These are phyloP conservation scores for Fusarium armeniacum DNA, from an alignment of 2,329 filamentous ascomycete genomes.

Conservation along the genomic window DNA sequence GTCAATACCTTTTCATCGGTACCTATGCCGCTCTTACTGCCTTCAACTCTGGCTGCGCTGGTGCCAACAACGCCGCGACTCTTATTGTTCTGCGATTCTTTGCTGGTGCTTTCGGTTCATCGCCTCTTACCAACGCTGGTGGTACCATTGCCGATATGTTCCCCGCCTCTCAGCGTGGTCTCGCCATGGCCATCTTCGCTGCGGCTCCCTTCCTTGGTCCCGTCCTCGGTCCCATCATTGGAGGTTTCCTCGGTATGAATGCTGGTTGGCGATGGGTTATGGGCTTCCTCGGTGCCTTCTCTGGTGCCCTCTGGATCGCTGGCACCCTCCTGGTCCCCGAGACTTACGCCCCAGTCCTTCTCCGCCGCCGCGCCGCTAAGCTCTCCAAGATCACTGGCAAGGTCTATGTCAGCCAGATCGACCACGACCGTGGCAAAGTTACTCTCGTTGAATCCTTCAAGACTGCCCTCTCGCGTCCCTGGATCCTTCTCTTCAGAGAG, in stretches of 20 bases:
- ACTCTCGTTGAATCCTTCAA: constrained; percentile 63
- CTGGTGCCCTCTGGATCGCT: constrained; percentile 73
- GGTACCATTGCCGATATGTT: constrained; percentile 85
- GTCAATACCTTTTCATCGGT: constrained; percentile 68
- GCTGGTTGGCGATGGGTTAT: constrained; percentile 86
- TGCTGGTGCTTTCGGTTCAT: constrained; percentile 83
- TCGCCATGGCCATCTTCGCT: constrained; percentile 85
- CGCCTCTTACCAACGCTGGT: constrained; percentile 57
- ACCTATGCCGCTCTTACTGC: constrained; percentile 77
- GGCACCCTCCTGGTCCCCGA: constrained; percentile 87
- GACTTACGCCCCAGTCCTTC: constrained; percentile 83
- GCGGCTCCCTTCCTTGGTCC: constrained; percentile 82
- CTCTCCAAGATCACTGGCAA: constrained; percentile 42
- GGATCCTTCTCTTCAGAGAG: constrained; percentile 66
- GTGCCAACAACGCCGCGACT: constrained; percentile 78
- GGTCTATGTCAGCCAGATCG: constrained; percentile 39
- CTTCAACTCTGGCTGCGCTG: constrained; percentile 81
- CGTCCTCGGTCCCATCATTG: constrained; percentile 64
- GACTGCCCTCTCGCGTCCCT: constrained; percentile 75
- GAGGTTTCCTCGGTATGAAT: constrained; percentile 78
- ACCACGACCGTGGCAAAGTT: constrained; percentile 52
- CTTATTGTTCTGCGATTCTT: constrained; percentile 79
- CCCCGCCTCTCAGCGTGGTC: constrained; percentile 81
- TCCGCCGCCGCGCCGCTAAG: constrained; percentile 55
- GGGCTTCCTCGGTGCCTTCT: constrained; percentile 83